These are phyloP conservation scores for Prunella vulgaris DNA, from an alignment of 257 asterid genomes.

Conservation along the genomic window DNA sequence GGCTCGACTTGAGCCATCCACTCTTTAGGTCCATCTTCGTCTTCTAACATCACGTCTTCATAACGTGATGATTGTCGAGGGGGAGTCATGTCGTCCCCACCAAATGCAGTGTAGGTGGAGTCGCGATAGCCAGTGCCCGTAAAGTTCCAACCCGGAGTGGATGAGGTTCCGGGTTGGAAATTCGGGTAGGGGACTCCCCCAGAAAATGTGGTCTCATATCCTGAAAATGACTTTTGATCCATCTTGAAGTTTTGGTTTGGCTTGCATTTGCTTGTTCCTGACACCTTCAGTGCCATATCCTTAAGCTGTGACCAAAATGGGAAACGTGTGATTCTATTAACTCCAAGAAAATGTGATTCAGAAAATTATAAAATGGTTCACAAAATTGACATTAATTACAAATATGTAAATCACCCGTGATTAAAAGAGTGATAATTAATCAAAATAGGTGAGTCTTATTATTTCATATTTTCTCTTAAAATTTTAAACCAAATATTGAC, in stretches of 20 bases:
- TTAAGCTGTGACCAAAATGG: conserved; percentile 54
- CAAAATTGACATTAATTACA: no score
- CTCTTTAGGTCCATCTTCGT: conserved; percentile 65
- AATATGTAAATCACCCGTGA: no score
- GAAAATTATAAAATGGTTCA: no score
- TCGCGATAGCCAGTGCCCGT: conserved; percentile 39
- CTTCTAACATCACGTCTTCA: conserved; percentile 45
- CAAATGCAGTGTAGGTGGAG: conserved; percentile 40
- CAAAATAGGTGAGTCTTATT: no score
- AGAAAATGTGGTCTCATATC: conserved; percentile 49
- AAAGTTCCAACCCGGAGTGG: conserved; percentile 68
- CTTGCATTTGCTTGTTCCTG: conserved; percentile 59
- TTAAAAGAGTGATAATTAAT: no score
- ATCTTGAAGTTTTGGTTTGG: conserved; percentile 42
- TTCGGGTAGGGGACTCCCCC: conserved; percentile 59
- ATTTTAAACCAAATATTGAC: neutral
- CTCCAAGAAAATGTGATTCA: no score
- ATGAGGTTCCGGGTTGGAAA: conserved; percentile 57
- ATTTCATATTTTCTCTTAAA: no score
- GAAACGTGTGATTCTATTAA: neutral
- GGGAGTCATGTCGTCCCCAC: conserved; percentile 41
- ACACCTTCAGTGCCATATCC: conserved; percentile 83
- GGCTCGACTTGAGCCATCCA: conserved; percentile 97
- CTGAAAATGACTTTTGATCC: conserved; percentile 57
- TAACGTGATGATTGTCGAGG: conserved; percentile 33